phyloP scores from a whole-genome alignment of 2,329 filamentous ascomycete species.

The Mollisiaceae sp. region DNA sequence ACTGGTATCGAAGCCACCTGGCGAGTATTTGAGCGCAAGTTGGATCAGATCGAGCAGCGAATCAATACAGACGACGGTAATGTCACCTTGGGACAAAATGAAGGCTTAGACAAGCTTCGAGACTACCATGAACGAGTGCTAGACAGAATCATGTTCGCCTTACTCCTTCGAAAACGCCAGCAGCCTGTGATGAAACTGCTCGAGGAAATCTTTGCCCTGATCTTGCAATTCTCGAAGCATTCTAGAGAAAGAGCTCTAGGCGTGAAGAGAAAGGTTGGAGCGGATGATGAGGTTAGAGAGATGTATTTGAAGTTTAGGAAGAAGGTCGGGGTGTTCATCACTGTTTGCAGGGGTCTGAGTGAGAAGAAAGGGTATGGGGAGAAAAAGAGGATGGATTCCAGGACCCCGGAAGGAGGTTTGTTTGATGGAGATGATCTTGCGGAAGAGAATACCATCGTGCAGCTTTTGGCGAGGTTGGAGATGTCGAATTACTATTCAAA shows the following conservation, averaged over 20 bases:
- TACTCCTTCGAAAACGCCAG: constrained; percentile 78
- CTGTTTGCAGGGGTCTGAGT: constrained; percentile 69
- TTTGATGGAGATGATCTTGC: constrained; percentile 46
- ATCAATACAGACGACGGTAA: constrained; percentile 52
- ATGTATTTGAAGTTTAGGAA: constrained; percentile 72
- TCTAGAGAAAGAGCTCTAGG: constrained; percentile 49
- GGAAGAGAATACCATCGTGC: constrained; percentile 67
- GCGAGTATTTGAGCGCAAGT: constrained; percentile 68
- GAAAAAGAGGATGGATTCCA: constrained; percentile 38
- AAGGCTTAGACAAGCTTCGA: constrained; percentile 70
- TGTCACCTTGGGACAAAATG: constrained; percentile 49
- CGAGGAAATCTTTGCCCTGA: constrained; percentile 74
- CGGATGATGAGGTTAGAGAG: constrained; percentile 48
- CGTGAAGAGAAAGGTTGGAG: constrained; percentile 39
- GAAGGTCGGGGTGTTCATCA: constrained; percentile 76
- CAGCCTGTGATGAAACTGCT: constrained; percentile 73
- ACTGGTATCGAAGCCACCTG: constrained; percentile 76
- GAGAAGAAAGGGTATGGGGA: constrained; percentile 60
- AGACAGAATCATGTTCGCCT: constrained; percentile 74
- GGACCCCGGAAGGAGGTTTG: constrained; percentile 38
- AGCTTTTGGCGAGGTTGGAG: constrained; percentile 72
- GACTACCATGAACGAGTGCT: constrained; percentile 74
- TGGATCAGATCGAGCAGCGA: constrained; percentile 65
- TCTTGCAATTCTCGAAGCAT: constrained; percentile 73
- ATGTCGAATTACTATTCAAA: constrained; percentile 68